Conservation (phyloP, 2,329 filamentous ascomycete genomes). For the Calonectria pauciramosa region DNA sequence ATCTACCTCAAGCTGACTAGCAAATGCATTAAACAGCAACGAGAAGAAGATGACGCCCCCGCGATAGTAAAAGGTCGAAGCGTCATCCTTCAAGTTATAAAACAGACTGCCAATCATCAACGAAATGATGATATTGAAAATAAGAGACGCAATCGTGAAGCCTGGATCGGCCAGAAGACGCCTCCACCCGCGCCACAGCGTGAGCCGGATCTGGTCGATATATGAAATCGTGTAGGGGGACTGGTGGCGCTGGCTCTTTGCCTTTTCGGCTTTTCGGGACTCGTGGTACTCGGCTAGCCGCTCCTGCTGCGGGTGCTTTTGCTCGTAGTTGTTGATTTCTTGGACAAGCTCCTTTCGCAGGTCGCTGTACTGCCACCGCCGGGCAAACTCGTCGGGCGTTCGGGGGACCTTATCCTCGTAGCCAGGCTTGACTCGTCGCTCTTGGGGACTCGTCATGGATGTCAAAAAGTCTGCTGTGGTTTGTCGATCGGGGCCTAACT, state of each 20-base stretch:
- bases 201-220: conserved; percentile 58
- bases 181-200: conserved; percentile 56
- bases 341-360: conserved; percentile 45
- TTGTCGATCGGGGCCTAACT: conserved; percentile 43
- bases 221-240: conserved; percentile 64
- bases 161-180: conserved; percentile 56
- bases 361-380: conserved; percentile 48
- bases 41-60: conserved; percentile 66
- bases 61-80: conserved; percentile 60
- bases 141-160: conserved; percentile 55
- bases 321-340: conserved; percentile 48
- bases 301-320: conserved; percentile 33
- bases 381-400: conserved; percentile 54
- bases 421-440: conserved; percentile 50
- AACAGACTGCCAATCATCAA: conserved; percentile 68
- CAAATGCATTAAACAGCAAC: conserved; percentile 65
- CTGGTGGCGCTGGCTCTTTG: conserved; percentile 54
- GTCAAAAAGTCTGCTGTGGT: conserved; percentile 47
- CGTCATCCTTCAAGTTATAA: conserved; percentile 58
- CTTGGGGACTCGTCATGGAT: conserved; percentile 59
- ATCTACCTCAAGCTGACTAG: conserved; percentile 49
- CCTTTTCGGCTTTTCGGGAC: conserved; percentile 41
- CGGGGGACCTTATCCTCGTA: conserved; percentile 51
- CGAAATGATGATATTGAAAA: conserved; percentile 62
- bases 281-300: conserved; percentile 39